Conservation (phyloP, 2,329 filamentous ascomycete genomes). For the Exophiala aquamarina region DNA sequence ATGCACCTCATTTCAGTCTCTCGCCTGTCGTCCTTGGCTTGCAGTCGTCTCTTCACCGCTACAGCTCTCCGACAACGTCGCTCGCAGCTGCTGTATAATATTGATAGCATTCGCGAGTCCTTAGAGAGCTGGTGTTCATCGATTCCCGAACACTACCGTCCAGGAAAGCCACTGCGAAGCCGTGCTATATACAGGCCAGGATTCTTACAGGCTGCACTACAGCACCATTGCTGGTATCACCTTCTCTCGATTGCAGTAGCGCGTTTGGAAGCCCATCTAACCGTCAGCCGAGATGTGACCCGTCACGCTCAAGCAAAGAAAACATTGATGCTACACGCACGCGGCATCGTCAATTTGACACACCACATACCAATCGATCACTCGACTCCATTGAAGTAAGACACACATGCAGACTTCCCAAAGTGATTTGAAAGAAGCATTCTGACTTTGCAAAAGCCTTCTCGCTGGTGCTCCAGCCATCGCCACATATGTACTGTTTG, state of each 20-base stretch:
- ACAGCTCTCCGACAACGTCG: too few species aligned
- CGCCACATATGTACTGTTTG: slow-evolving; percentile 44
- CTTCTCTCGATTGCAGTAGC: slow-evolving; percentile 34
- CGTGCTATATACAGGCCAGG: slow-evolving; percentile 18
- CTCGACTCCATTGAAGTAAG: slow-evolving; percentile 38
- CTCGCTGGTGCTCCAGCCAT: slow-evolving; percentile 39
- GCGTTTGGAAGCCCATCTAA: slow-evolving; percentile 32
- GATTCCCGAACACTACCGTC: slow-evolving; percentile 34
- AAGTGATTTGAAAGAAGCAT: too few species aligned
- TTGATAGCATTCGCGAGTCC: too few species aligned
- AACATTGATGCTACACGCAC: slow-evolving; percentile 34
- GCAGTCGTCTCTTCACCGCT: too few species aligned
- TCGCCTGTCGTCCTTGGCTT: too few species aligned
- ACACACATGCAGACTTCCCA: too few species aligned
- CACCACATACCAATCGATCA: slow-evolving; percentile 35
- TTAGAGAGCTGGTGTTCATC: slow-evolving; percentile 35
- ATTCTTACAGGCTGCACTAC: slow-evolving; percentile 27
- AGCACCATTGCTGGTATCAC: slow-evolving; percentile 35
- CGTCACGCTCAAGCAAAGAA: slow-evolving; percentile 26
- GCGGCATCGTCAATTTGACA: slow-evolving; percentile 36
- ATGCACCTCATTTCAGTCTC: too few species aligned
- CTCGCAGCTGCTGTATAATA: too few species aligned
- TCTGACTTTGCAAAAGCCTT: slow-evolving; percentile 28
- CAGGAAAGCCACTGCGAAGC: slow-evolving; percentile 28
- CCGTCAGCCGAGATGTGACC: slow-evolving; percentile 15